A percentile compares a stretch with the other conserved stretches of the same genome.
phyloP scores from a whole-genome alignment of 495 filamentous ascomycete species.

The Tuber melanosporum region DNA sequence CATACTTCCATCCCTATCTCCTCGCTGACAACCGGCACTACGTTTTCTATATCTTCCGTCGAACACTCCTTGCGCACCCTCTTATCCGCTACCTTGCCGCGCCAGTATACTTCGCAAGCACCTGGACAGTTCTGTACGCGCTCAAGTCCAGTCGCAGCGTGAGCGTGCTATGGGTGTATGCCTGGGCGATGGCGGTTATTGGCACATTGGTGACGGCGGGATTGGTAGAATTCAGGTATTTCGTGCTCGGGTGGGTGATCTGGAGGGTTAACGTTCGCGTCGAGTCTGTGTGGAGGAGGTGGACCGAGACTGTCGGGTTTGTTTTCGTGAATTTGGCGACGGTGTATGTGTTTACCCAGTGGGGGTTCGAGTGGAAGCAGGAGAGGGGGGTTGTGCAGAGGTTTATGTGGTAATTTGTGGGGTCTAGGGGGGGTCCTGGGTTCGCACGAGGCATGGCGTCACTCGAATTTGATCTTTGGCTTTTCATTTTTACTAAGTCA shows the following conservation, averaged over 20 bases:
- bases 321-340: conserved; percentile 63
- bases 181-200: conserved; percentile 51
- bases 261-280: conserved; percentile 69
- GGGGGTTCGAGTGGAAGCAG: conserved; percentile 72
- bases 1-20: conserved; percentile 90
- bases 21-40: conserved; percentile 96
- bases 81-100: conserved; percentile 62
- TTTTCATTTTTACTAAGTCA: background rate
- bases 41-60: conserved; percentile 89
- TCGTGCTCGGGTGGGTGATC: conserved; percentile 90
- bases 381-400: conserved; percentile 75
- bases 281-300: conserved; percentile 45
- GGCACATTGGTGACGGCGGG: conserved; percentile 80
- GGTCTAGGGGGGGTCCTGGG: background rate
- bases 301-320: conserved; percentile 75
- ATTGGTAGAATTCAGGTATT: conserved; percentile 89
- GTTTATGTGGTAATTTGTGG: conserved; percentile 75
- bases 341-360: conserved; percentile 72
- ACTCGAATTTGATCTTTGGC: background rate
- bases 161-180: conserved; percentile 26
- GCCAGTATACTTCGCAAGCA: conserved; percentile 56
- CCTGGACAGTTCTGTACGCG: conserved; percentile 56
- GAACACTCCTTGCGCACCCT: conserved; percentile 62
- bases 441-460: background rate
- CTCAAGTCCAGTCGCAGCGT: conserved; percentile 18